Evolutionary conservation across 2,329 filamentous ascomycete genomes (phyloP).

Genomic region (Sclerotinia minor): DNA sequence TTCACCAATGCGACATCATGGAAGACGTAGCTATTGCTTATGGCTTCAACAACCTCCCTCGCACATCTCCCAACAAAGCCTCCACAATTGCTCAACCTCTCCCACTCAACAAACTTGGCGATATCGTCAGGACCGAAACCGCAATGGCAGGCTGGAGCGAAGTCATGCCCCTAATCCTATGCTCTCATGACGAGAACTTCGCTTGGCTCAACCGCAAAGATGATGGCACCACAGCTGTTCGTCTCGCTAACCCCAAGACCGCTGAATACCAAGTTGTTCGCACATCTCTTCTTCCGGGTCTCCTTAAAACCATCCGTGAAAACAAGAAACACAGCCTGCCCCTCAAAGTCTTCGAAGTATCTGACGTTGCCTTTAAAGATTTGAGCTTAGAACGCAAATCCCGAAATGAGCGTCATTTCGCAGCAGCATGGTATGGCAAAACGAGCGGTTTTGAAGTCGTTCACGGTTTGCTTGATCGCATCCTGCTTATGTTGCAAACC

Average conservation of each 20-base stretch:
- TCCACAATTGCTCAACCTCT: slow-evolving; percentile 85
- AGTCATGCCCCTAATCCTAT: slow-evolving; percentile 93
- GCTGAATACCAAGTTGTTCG: slow-evolving; percentile 91
- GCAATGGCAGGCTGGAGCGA: slow-evolving; percentile 96
- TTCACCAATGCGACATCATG: slow-evolving; percentile 98
- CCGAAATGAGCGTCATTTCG: slow-evolving; percentile 91
- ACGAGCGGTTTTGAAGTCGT: slow-evolving; percentile 93
- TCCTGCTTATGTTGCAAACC: slow-evolving; percentile 88
- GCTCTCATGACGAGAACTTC: slow-evolving; percentile 98
- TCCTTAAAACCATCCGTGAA: slow-evolving; percentile 90
- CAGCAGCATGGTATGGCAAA: slow-evolving; percentile 94
- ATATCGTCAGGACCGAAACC: slow-evolving; percentile 85
- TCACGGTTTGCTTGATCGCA: slow-evolving; percentile 86
- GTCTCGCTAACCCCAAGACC: slow-evolving; percentile 89
- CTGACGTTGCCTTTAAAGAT: slow-evolving; percentile 92
- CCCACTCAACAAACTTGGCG: slow-evolving; percentile 88
- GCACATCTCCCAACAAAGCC: slow-evolving; percentile 81
- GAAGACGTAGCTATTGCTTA: slow-evolving; percentile 96
- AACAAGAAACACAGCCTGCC: slow-evolving; percentile 88
- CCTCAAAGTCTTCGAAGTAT: slow-evolving; percentile 89
- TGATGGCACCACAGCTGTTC: slow-evolving; percentile 78
- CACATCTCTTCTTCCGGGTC: slow-evolving; percentile 79
- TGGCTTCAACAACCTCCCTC: slow-evolving; percentile 93
- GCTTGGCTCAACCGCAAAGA: slow-evolving; percentile 89
- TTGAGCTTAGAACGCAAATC: slow-evolving; percentile 76